phyloP scores from a whole-genome alignment of 1,284 basidiomycete species.

The Athelia sp. region DNA sequence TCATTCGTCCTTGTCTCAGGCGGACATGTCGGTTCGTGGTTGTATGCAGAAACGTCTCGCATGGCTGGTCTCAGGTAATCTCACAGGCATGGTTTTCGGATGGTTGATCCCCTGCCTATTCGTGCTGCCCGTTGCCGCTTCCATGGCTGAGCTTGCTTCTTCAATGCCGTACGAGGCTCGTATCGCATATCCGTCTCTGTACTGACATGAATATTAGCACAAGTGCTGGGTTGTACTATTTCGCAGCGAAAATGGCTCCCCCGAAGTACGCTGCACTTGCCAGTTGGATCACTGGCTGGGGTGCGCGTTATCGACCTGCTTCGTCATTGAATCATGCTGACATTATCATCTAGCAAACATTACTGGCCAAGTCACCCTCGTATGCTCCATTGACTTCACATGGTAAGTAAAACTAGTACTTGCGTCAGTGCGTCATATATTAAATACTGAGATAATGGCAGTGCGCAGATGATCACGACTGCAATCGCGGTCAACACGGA shows the following conservation, averaged over 20 bases:
- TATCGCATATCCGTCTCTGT: conserved; percentile 1
- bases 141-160: conserved; percentile 69
- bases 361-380: conserved; percentile 55
- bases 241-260: conserved; percentile 66
- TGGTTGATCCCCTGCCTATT: conserved; percentile 73
- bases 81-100: conserved; percentile 74
- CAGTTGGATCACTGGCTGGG: conserved; percentile 72
- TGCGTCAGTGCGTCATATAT: not conserved
- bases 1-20: conserved; percentile 60
- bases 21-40: conserved; percentile 18
- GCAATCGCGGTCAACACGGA: conserved; percentile 59
- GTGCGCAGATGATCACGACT: conserved; percentile 73
- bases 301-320: conserved; percentile 16
- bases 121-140: conserved; percentile 59
- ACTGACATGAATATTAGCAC: conserved; percentile 33
- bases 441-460: conserved; percentile 11
- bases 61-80: conserved; percentile 42
- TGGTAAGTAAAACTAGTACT: conserved; percentile 30
- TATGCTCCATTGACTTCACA: conserved; percentile 73
- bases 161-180: conserved; percentile 61
- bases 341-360: conserved; percentile 36
- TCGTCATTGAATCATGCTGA: not conserved
- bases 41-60: conserved; percentile 1
- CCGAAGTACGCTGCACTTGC: conserved; percentile 52
- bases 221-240: conserved; percentile 70